A percentile compares a stretch with the other conserved stretches of the same genome.
These are phyloP conservation scores for Litsea cubeba DNA, from an alignment of 164 flowering plant genomes.

Conservation along the genomic window DNA sequence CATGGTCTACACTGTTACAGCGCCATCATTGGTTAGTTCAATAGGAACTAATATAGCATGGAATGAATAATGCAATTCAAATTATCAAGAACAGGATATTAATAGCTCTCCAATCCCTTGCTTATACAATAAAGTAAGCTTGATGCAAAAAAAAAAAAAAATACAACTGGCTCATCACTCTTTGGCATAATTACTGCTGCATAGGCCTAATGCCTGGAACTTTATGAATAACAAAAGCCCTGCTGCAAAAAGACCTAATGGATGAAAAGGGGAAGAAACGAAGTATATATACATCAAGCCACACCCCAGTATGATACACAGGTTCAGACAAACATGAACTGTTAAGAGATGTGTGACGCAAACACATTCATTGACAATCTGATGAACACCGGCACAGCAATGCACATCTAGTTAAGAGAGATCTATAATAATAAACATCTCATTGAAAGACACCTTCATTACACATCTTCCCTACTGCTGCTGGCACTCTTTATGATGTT, in stretches of 20 bases:
- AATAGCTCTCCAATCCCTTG: not conserved
- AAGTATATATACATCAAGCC: not conserved
- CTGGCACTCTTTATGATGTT: conserved; percentile 31
- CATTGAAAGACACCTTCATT: not conserved
- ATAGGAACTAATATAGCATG: too few species aligned
- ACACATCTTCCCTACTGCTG: conserved; percentile 18
- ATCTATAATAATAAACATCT: too few species aligned
- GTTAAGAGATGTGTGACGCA: too few species aligned
- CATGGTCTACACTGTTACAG: too few species aligned
- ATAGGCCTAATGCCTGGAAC: too few species aligned
- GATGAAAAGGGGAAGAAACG: not conserved
- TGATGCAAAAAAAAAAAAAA: too few species aligned
- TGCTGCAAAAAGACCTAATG: not conserved
- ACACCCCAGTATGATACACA: not conserved
- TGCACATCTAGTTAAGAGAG: conserved; percentile 12
- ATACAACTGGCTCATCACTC: not conserved
- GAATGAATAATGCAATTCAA: not conserved
- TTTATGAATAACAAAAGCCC: not conserved
- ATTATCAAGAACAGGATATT: not conserved
- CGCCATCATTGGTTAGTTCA: too few species aligned
- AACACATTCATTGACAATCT: too few species aligned
- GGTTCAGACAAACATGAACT: not conserved
- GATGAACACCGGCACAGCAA: not conserved
- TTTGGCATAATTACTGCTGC: too few species aligned
- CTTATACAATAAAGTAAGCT: not conserved